Conservation (phyloP, 2,329 filamentous ascomycete genomes). For the Penicillium sp. region DNA sequence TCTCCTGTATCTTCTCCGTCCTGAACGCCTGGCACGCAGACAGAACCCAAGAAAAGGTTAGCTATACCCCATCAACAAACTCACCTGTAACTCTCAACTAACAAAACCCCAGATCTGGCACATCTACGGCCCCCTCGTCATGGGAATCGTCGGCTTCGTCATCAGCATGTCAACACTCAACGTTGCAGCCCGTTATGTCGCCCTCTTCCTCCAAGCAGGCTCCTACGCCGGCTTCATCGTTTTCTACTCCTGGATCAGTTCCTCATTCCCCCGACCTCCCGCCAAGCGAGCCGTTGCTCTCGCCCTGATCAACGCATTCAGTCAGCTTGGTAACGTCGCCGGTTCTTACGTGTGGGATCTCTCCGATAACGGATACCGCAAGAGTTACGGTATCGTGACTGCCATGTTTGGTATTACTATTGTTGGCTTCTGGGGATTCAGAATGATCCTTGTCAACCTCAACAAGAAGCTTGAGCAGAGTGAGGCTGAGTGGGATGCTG, state of each 20-base stretch:
- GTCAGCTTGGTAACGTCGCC: slow-evolving; percentile 57
- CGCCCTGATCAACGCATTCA: slow-evolving; percentile 73
- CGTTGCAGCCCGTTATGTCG: slow-evolving; percentile 58
- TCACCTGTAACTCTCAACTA: not conserved
- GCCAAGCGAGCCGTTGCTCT: slow-evolving; percentile 71
- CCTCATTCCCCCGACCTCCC: slow-evolving; percentile 65
- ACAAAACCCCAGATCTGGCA: slow-evolving; percentile 53
- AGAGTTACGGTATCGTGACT: slow-evolving; percentile 65
- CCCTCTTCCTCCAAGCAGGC: slow-evolving; percentile 60
- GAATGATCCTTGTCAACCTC: slow-evolving; percentile 44
- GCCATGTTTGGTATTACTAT: slow-evolving; percentile 65
- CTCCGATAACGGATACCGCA: slow-evolving; percentile 59
- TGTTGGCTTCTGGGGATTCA: slow-evolving; percentile 45
- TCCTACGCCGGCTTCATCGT: slow-evolving; percentile 54
- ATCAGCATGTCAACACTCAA: slow-evolving; percentile 61
- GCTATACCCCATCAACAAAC: not conserved
- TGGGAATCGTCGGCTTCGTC: slow-evolving; percentile 59
- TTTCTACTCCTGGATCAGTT: slow-evolving; percentile 33
- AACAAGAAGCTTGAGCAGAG: slow-evolving; percentile 24
- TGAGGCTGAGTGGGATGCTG: slow-evolving; percentile 12
- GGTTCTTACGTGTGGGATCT: slow-evolving; percentile 65
- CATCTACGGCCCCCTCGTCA: slow-evolving; percentile 54
- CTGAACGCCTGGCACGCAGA: slow-evolving; percentile 59
- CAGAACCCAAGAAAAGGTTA: slow-evolving; percentile 49
- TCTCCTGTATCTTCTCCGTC: slow-evolving; percentile 59